phyloP scores from a whole-genome alignment of 2,329 filamentous ascomycete genomes.

The Paecilomyces variotii region DNA sequence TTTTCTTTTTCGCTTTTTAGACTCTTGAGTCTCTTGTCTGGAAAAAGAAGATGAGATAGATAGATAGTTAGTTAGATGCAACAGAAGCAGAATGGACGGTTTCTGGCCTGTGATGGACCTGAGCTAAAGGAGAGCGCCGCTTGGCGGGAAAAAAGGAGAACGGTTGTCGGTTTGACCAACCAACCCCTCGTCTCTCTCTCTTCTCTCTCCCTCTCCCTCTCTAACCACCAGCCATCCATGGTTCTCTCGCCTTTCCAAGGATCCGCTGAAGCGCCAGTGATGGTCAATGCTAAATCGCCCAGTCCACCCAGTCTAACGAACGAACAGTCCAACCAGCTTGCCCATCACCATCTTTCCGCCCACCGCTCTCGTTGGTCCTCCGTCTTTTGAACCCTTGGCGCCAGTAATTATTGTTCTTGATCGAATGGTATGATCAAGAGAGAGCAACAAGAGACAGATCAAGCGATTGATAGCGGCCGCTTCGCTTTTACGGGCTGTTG shows the following conservation, averaged over 20 bases:
- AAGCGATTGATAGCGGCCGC: background rate
- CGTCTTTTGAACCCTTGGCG: background rate
- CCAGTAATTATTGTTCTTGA: background rate
- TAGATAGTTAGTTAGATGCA: background rate
- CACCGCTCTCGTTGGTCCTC: background rate
- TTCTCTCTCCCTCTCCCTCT: background rate
- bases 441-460: background rate
- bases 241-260: background rate
- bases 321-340: background rate
- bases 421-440: background rate
- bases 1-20: background rate
- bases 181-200: background rate
- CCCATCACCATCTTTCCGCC: background rate
- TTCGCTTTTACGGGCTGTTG: background rate
- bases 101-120: background rate
- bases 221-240: background rate
- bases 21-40: background rate
- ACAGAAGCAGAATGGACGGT: background rate
- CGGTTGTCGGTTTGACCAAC: background rate
- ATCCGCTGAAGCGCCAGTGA: background rate
- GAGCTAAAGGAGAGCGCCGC: background rate
- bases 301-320: background rate
- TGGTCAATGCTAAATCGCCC: background rate
- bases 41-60: background rate
- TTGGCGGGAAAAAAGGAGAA: background rate